Conservation (phyloP, 192 early-diverging fungal genomes). For the Radiomyces spectabilis region DNA sequence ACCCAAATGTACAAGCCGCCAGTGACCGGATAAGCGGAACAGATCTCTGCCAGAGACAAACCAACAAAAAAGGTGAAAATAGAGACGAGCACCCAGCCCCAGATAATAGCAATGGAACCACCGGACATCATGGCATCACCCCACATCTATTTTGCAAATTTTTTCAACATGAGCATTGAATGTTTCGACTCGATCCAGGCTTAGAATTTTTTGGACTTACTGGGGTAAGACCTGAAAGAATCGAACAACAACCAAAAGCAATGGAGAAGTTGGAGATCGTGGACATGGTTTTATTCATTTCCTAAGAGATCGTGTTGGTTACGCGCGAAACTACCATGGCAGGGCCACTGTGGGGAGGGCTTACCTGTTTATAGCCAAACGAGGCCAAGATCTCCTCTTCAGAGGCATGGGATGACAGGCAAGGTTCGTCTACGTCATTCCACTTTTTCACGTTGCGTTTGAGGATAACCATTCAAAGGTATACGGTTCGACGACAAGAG, state of each 20-base stretch:
- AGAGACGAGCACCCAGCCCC: constrained; percentile 44
- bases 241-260: constrained; percentile 45
- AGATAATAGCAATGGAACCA: constrained; percentile 41
- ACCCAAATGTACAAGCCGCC: constrained; percentile 50
- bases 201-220: constrained; percentile 20
- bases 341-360: not conserved
- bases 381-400: constrained; percentile 25
- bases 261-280: constrained; percentile 43
- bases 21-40: constrained; percentile 40
- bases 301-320: too few relatives aligned
- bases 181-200: not conserved
- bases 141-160: constrained; percentile 24
- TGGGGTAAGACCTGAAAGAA: constrained; percentile 43
- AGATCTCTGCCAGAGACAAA: constrained; percentile 45
- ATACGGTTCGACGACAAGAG: too few relatives aligned
- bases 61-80: constrained; percentile 42
- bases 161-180: not conserved
- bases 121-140: constrained; percentile 41
- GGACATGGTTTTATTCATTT: constrained; percentile 43
- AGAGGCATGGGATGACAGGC: not conserved
- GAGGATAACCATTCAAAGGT: too few relatives aligned
- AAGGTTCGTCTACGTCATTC: not conserved
- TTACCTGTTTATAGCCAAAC: constrained; percentile 35
- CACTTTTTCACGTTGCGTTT: too few relatives aligned
- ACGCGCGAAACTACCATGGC: not conserved